phyloP scores from a whole-genome alignment of 768 basidiomycete genomes.

The Suillus hirtellus region DNA sequence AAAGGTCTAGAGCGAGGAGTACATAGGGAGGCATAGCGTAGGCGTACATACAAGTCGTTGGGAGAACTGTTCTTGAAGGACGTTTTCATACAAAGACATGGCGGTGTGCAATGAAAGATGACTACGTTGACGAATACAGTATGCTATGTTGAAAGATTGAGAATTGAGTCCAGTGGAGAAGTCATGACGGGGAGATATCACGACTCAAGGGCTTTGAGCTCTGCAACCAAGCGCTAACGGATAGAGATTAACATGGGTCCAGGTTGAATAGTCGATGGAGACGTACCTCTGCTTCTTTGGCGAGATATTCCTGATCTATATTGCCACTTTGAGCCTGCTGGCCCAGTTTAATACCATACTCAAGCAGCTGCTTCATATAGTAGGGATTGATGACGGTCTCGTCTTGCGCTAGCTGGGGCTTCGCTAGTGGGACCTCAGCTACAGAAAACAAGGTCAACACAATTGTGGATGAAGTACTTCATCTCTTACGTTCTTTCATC shows the following conservation, averaged over 20 bases:
- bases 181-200: constrained; percentile 18
- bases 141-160: constrained; percentile 20
- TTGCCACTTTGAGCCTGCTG: constrained; percentile 37
- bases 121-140: constrained; percentile 29
- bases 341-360: constrained; percentile 70
- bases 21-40: constrained; percentile 21
- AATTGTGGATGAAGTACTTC: background rate
- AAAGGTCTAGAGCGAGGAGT: constrained; percentile 6
- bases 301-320: constrained; percentile 47
- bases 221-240: constrained; percentile 60
- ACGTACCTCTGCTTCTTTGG: constrained; percentile 59
- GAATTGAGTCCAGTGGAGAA: constrained; percentile 4
- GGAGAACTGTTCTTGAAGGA: constrained; percentile 24
- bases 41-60: constrained; percentile 30
- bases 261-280: background rate
- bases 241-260: constrained; percentile 9
- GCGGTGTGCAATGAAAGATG: constrained; percentile 22
- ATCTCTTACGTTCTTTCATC: constrained; percentile 42
- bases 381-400: constrained; percentile 78
- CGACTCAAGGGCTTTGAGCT: constrained; percentile 53
- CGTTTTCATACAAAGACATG: constrained; percentile 30
- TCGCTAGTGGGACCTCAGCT: constrained; percentile 33
- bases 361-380: constrained; percentile 74
- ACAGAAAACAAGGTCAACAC: constrained; percentile 9
- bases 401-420: constrained; percentile 41